These are phyloP conservation scores for Cystofilobasidium bisporidii DNA, from an alignment of 768 basidiomycete genomes.

Conservation along the genomic window DNA sequence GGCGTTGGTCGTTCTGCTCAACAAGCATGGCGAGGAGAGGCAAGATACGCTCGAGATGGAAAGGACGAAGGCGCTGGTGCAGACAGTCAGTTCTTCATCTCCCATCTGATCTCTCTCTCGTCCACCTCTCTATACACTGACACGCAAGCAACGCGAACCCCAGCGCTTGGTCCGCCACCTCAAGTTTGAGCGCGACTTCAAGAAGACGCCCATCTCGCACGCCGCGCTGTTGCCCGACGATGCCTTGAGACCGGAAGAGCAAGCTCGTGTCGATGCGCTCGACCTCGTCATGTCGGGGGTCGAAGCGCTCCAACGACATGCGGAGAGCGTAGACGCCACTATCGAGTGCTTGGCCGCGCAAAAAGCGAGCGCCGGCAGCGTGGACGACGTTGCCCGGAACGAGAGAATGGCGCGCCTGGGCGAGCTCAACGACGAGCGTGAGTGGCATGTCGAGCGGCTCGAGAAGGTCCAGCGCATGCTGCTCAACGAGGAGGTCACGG, in stretches of 20 bases:
- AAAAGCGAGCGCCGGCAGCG: background rate
- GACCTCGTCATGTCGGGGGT: background rate
- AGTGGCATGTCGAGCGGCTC: background rate
- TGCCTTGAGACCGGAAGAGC: background rate
- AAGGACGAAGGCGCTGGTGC: no score
- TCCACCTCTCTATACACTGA: no score
- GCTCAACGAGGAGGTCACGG: background rate
- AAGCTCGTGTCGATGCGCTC: background rate
- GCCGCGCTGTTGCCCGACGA: background rate
- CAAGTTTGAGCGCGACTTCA: background rate
- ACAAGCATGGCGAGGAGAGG: no score
- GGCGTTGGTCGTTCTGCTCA: no score
- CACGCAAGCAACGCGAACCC: no score
- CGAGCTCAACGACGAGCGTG: background rate
- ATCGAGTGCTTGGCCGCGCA: background rate
- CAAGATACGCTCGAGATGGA: no score
- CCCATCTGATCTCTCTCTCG: background rate
- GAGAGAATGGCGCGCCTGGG: background rate
- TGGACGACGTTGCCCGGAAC: background rate
- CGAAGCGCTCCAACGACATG: background rate
- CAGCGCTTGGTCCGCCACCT: background rate
- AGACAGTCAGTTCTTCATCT: background rate
- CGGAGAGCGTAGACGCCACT: background rate
- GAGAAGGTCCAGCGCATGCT: constrained; percentile 1
- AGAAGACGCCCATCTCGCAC: background rate